phyloP scores from a whole-genome alignment of 441 rosid species.

The Syzygium malaccense region DNA sequence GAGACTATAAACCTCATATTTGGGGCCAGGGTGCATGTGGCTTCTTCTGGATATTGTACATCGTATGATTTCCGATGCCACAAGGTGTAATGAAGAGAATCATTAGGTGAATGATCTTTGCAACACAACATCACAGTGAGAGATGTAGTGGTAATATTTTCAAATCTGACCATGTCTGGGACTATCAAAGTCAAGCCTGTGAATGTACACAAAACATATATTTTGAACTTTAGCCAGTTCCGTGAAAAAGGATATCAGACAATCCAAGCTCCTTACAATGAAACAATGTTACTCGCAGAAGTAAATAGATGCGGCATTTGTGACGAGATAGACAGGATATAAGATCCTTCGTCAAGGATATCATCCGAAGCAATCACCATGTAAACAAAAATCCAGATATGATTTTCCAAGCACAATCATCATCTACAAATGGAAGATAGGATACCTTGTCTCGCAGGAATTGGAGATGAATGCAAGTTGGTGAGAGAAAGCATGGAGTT shows the following conservation, averaged over 20 bases:
- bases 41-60: constrained; percentile 40
- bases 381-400: neutral
- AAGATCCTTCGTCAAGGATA: neutral
- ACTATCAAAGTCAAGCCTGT: constrained; percentile 25
- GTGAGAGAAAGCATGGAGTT: constrained; percentile 41
- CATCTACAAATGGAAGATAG: neutral
- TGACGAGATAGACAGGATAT: neutral
- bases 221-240: neutral
- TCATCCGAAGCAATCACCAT: neutral
- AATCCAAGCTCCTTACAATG: neutral
- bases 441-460: constrained; percentile 33
- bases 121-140: constrained; percentile 48
- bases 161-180: constrained; percentile 38
- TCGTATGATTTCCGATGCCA: constrained; percentile 57
- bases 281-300: neutral
- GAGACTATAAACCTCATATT: constrained; percentile 46
- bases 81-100: constrained; percentile 33
- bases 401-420: neutral
- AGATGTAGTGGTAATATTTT: constrained; percentile 56
- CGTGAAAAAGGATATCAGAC: neutral
- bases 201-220: neutral
- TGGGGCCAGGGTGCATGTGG: constrained; percentile 48
- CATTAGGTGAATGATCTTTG: constrained; percentile 24
- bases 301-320: neutral
- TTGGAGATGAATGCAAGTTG: constrained; percentile 10